Evolutionary conservation across 2,329 filamentous ascomycete species (phyloP), one percentile per base, ranked within the genome.

Genomic region (Arthrinium puccinioides): DNA sequence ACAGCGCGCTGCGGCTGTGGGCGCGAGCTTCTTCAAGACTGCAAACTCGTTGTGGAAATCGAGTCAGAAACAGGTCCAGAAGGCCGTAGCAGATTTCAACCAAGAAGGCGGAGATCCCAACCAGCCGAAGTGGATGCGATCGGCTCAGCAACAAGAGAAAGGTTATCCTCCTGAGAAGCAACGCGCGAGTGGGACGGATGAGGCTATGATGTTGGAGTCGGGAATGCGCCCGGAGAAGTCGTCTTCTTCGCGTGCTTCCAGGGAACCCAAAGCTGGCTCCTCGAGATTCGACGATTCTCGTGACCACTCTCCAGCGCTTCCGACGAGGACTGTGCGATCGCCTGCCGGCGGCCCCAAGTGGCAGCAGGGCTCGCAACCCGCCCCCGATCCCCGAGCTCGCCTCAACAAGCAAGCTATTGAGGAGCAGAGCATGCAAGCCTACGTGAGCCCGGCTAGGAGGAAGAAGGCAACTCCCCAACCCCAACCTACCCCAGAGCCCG

Each of bases 31-130:
- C 10, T 80, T 97, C 59, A 98, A 98, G 59, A 92, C 89, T 3
- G 92, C 92, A 2, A 94, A 94, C 48, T 90, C 87, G 1, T 64
- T 97, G 1, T 98, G 92, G 92, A 98, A 95, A 57, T 86, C 84
- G 4, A 82, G 90, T 1, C 87, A 89, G 54, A 98, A 95, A 62
- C 89, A 87, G 56, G 76, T 97, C 40, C 87, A 94, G 52, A 87
- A 92, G 60, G 90, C 87, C 5, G 85, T 97, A 23, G 81, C 88
- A 8, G 92, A 98, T 13, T 84, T 97, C 41, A 76, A 83, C 47
- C 70, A 76, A 45, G 72, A 74, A 28, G 82, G 80, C n/a, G 68
- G 70, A 19, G 88, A 95, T 53, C 72, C 84, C 3, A 85, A 60
- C 52, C 86, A 95, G 55, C 92, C 92, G 1, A 92, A 87, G 55